Base-by-base conservation (phyloP, 257 asterid species). In the Solanum chmielewskii region DNA sequence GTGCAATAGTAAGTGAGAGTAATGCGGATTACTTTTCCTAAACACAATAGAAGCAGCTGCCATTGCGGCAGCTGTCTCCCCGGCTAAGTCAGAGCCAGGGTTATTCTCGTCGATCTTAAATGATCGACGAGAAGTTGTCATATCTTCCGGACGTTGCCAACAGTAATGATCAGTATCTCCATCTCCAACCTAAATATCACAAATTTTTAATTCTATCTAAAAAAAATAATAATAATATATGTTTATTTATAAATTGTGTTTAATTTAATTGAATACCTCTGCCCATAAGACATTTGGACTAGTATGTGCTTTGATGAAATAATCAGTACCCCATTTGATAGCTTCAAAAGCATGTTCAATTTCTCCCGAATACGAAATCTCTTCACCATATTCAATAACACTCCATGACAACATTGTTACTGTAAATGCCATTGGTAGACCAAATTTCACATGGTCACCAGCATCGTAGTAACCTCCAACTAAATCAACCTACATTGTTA, bases 141-240 rank as follows among this genome's bases (percentile, higher is more conserved):
- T 95, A 83, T 95, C 98, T 91, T 94, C 98, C 15, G 98, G 97
- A 89, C 98, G 78, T 88, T 95, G 98, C 98, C 98, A 95, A 86
- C 98, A 95, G 25, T 93, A 91, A 76, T 95, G 98, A 76, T 95
- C 98, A 21, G 94, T 95, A 45, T 92, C 94, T 1, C 98, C 98
- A 78, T 95, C 96, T 13, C 98, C 98, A 23, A 95, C 98, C 98
- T 94, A 64, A 29, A 77, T 9, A 47, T 47, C 41, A 14, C 68
- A 27, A 80, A 2, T 16, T 47, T 16, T 45, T 13, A n/a, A 45
- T 16, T 52, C 6, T 16, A 13, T 25, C 39, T 9, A 74, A 74
- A 39, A 39, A 9, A 8, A 35, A 2, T 35, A 35, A 37, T 5
- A 37, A 37, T 35, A 9, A 9, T 7, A 0, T 2, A 21, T 37